phyloP scores from a whole-genome alignment of 1,284 basidiomycete species.

The Moniliella sp. region DNA sequence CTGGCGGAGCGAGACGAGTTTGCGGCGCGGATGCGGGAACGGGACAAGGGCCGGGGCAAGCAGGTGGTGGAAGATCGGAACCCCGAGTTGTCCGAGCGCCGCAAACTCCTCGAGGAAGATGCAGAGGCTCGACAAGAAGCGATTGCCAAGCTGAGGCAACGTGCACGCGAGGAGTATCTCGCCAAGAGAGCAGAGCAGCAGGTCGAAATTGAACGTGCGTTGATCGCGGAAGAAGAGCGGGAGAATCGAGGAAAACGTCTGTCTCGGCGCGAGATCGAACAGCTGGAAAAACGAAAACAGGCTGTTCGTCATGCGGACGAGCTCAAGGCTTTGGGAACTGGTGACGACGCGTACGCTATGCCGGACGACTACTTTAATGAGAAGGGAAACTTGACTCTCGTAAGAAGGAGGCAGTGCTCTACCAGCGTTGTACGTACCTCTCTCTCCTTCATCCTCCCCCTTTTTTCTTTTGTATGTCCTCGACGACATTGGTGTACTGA shows the following conservation, averaged over 20 bases:
- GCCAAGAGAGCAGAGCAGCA: conserved; percentile 87
- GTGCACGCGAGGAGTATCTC: conserved; percentile 62
- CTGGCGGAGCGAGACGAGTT: conserved; percentile 74
- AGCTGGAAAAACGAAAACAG: conserved; percentile 77
- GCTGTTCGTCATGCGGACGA: conserved; percentile 77
- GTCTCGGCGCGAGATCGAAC: conserved; percentile 57
- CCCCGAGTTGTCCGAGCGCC: conserved; percentile 58
- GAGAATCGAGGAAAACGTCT: conserved; percentile 36
- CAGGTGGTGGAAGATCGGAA: conserved; percentile 77
- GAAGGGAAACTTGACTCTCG: conserved; percentile 93
- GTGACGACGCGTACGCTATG: conserved; percentile 14
- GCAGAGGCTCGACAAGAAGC: conserved; percentile 12
- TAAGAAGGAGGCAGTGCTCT: conserved; percentile 78
- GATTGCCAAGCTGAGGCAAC: conserved; percentile 20
- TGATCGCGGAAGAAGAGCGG: conserved; percentile 39
- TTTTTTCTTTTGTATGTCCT: too few relatives aligned
- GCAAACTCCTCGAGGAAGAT: conserved; percentile 42
- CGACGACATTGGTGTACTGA: too few relatives aligned
- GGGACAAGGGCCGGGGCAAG: conserved; percentile 66
- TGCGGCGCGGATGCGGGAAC: conserved; percentile 58
- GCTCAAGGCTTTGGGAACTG: conserved; percentile 72
- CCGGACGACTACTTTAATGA: conserved; percentile 73
- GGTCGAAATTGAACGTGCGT: conserved; percentile 72
- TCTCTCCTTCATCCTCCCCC: too few relatives aligned
- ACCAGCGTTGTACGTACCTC: conserved; percentile 58